Percentiles rank a stretch among this genome's conserved stretches.
Conservation (phyloP, 768 basidiomycete species). For the Chalciporus chontae region DNA sequence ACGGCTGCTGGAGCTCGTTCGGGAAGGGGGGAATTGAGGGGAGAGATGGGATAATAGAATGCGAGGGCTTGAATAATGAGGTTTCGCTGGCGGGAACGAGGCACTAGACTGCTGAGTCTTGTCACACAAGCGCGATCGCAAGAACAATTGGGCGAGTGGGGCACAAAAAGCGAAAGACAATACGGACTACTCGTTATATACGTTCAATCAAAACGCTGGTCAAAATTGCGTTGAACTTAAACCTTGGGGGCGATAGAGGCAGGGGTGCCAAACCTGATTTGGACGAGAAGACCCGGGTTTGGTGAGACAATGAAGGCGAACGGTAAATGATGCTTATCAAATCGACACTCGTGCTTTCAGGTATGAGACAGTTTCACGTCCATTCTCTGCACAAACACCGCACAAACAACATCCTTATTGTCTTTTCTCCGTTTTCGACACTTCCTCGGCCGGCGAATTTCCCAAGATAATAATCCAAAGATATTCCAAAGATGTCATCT, state of each 20-base stretch:
- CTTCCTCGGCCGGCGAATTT: slow-evolving; percentile 34
- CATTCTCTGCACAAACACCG: slow-evolving; percentile 40
- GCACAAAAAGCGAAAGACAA: slow-evolving; percentile 57
- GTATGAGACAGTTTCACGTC: slow-evolving; percentile 34
- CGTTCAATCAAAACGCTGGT: slow-evolving; percentile 28
- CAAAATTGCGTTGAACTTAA: slow-evolving; percentile 38
- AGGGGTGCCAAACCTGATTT: slow-evolving; percentile 19
- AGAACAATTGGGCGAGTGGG: slow-evolving; percentile 66
- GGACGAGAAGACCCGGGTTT: slow-evolving; percentile 22
- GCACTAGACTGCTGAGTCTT: slow-evolving; percentile 43
- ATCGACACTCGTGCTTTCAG: slow-evolving; percentile 27
- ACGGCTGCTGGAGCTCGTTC: slow-evolving; percentile 34
- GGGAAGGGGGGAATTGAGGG: slow-evolving; percentile 33
- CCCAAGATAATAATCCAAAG: slow-evolving; percentile 23
- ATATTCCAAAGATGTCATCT: slow-evolving; percentile 4
- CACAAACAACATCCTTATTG: slow-evolving; percentile 46
- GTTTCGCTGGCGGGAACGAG: slow-evolving; percentile 41
- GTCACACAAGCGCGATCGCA: slow-evolving; percentile 42
- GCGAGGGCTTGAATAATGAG: slow-evolving; percentile 37
- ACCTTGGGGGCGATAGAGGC: slow-evolving; percentile 17
- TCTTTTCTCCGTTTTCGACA: slow-evolving; percentile 33
- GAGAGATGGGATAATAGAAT: slow-evolving; percentile 9
- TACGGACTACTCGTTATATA: slow-evolving; percentile 55
- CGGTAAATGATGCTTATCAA: slow-evolving; percentile 29
- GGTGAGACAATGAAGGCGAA: slow-evolving; percentile 34